Evolutionary conservation across 2,329 filamentous ascomycete genomes (phyloP), one percentile per base, ranked within the genome.

Genomic region (Fusarium nygamai): DNA sequence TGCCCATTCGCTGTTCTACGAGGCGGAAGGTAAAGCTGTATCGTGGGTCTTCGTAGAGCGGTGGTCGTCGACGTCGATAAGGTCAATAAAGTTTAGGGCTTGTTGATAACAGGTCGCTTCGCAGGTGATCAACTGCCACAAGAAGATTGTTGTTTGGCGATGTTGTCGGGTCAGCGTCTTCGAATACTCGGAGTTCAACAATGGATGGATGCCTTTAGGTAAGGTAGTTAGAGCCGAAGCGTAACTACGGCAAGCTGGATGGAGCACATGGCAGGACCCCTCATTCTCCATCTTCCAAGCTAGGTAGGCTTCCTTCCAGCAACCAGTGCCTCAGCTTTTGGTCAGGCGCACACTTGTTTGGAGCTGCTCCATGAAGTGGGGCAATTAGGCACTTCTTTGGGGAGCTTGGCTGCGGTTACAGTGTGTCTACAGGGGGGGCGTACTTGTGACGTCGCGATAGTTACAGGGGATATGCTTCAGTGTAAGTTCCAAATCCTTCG

Each of bases 1-100:
- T 72, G 61, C 73, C 77, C 77, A 79, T 78, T 63, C 69, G 74
- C 66, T 71, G 71, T 65, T 61, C 61, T 61, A 63, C 64, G 63
- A 73, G 69, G 72, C 69, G 63, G 66, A 75, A 71, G 69, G 59
- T 33, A 53, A 64, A 61, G 68, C 46, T 56, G 58, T 75, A 75
- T 69, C 56, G 61, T 61, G 53, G n/a, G 48, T 67, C n/a, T 50
- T 66, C 33, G 68, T 36, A 33, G 57, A 50, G 51, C 60, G 44
- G 31, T 57, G 39, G 58, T 38, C 39, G 56, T 58, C 41, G 47
- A 38, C 39, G 60, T 50, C 20, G 27, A 54, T 61, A 22, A 46
- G 34, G 48, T 60, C 24, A 33, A 43, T 34, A 63, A 47, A 46
- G 59, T 19, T 58, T 56, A 51, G 39, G 47, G 38, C 46, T 29